These are phyloP conservation scores for Colletotrichum cuscutae DNA, from an alignment of 2,329 filamentous ascomycete species.

Conservation along the genomic window DNA sequence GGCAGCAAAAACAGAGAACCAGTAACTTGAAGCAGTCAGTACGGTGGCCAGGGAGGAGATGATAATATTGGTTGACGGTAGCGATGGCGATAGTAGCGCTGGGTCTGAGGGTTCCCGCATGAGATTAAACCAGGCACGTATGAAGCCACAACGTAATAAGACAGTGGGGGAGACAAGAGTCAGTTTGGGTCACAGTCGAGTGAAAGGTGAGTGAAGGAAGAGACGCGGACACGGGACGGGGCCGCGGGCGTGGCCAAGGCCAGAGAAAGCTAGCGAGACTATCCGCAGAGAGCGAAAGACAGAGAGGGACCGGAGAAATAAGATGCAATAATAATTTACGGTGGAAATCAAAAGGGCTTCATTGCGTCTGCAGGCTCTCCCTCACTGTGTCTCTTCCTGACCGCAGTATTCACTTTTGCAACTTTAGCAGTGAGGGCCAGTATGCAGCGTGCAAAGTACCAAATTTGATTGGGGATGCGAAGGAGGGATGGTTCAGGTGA, in stretches of 20 bases:
- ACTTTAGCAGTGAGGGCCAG: background rate
- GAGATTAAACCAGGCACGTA: conserved; percentile 31
- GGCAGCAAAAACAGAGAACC: background rate
- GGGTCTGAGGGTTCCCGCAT: conserved; percentile 28
- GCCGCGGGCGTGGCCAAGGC: conserved; percentile 7
- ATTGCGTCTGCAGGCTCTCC: background rate
- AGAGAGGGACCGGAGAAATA: background rate
- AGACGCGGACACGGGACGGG: conserved; percentile 20
- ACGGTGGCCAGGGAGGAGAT: conserved; percentile 9
- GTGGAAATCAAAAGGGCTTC: background rate
- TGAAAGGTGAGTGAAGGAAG: conserved; percentile 17
- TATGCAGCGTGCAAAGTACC: conserved; percentile 7
- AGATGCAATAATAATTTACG: background rate
- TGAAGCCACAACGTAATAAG: conserved; percentile 35
- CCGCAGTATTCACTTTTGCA: too few species aligned
- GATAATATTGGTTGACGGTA: conserved; percentile 1
- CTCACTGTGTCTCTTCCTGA: background rate
- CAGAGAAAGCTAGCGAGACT: background rate
- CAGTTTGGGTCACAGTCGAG: background rate
- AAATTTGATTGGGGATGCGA: conserved; percentile 34
- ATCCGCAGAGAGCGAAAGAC: too few species aligned
- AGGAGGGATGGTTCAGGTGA: conserved; percentile 36
- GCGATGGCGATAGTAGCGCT: conserved; percentile 22
- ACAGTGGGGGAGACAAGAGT: conserved; percentile 34
- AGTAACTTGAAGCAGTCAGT: conserved; percentile 5